Base-by-base conservation (phyloP, 441 rosid species). In the Arabidopsis hybrid region DNA sequence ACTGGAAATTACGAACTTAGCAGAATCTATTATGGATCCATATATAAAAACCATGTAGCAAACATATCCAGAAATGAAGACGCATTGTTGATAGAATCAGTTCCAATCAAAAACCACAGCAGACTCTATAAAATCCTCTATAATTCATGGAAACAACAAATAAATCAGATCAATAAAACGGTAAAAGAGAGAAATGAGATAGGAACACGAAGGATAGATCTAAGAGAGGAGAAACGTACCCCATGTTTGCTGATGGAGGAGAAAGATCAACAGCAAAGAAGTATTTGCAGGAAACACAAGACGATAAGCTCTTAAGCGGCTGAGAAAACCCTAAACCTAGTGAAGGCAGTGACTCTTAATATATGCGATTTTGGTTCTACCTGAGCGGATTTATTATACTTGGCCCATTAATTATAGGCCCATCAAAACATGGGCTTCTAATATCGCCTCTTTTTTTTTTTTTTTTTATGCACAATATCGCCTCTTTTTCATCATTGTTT, bases 161-260 rank as follows among this genome's bases (percentile, higher is more conserved):
- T 29, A 38, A 31, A 4, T 42, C 8, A 47, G 14, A 29, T 60
- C 2, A 4, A 36, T 10, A 35, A 45, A 68, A 12, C 12, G 3
- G 11, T 29, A 26, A 9, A 40, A 38, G 68, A 16, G 2, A 3
- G 1, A 14, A 49, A 3, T 4, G 49, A 47, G 14, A 46, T 3
- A 14, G 4, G 7, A 56, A 35, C 0, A 65, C 4, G 35, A 65
- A 65, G 64, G 46, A 60, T 42, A 42, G 42, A 69, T 62, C 53
- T 35, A 69, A 56, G 47, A 47, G 46, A 69, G 9, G 53, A 38
- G 38, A 56, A 47, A 8, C 60, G 38, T 63, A 76, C 79, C 79
- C 79, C 75, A 76, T 76, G 75, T 29, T 76, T 69, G 75, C 47
- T 42, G 75, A 76, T 38, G 55, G 66, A 46, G 71, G 46, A 62